Conservation (phyloP, 31 red algal species). For the Odonthalia washingtoniensis region DNA sequence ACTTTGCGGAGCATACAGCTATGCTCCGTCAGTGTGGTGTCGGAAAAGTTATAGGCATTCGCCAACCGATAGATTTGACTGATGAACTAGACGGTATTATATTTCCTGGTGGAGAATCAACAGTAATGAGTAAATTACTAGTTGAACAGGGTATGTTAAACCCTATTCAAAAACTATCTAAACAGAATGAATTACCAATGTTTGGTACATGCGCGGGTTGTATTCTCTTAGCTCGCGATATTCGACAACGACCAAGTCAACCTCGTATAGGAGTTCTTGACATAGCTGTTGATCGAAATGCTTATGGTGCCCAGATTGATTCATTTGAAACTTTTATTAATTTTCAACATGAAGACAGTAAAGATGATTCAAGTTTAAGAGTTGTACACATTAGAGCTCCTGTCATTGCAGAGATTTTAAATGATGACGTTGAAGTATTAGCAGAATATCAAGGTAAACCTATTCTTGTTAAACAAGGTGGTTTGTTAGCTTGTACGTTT, state of each 20-base stretch:
- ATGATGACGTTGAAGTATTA: conserved; percentile 60
- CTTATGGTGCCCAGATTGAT: conserved; percentile 92
- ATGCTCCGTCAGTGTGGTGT: conserved; percentile 86
- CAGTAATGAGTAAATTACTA: conserved; percentile 90
- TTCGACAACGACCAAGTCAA: conserved; percentile 54
- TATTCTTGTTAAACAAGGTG: conserved; percentile 76
- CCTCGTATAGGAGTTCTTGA: conserved; percentile 75
- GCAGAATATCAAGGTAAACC: conserved; percentile 50
- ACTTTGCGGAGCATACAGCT: conserved; percentile 96
- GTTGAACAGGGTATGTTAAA: conserved; percentile 72
- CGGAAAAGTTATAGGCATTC: conserved; percentile 54
- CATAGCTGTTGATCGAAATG: conserved; percentile 82
- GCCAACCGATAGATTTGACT: conserved; percentile 53
- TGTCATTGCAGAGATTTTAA: conserved; percentile 39
- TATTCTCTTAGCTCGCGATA: conserved; percentile 80
- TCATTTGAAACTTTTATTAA: conserved; percentile 81
- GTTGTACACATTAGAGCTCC: conserved; percentile 95
- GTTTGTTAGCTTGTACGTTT: conserved; percentile 84
- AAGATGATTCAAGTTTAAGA: conserved; percentile 50
- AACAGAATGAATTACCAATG: conserved; percentile 62
- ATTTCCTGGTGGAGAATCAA: conserved; percentile 95
- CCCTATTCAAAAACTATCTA: conserved; percentile 42
- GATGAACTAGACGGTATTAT: conserved; percentile 82
- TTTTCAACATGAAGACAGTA: background rate
- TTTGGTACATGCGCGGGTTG: conserved; percentile 98